Evolutionary conservation across 768 basidiomycete species (phyloP).

Genomic region (Guyanaporus albipodus): DNA sequence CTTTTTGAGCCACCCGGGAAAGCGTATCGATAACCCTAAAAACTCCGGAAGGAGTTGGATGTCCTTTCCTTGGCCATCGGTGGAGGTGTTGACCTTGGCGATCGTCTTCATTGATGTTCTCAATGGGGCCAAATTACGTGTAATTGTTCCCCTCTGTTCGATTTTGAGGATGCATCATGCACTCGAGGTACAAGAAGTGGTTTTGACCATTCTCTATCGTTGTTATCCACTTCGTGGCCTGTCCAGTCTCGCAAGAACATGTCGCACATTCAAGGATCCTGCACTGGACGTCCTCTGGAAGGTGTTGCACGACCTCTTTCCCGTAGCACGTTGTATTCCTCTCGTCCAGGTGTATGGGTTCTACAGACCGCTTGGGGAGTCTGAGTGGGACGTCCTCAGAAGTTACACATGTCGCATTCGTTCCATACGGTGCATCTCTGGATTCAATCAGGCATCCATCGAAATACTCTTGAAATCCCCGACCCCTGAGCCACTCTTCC

Average conservation of each 20-base stretch:
- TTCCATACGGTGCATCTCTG: neutral
- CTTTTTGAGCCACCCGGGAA: too few species aligned
- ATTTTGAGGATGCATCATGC: neutral
- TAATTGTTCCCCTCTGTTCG: too few species aligned
- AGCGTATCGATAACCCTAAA: too few species aligned
- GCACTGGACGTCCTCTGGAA: neutral
- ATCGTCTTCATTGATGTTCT: too few species aligned
- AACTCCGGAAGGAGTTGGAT: too few species aligned
- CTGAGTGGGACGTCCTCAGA: neutral
- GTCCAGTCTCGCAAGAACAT: neutral
- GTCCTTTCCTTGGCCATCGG: too few species aligned
- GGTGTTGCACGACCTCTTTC: neutral
- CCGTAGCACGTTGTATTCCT: neutral
- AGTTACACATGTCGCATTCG: neutral
- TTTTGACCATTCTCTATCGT: neutral
- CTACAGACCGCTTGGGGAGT: neutral
- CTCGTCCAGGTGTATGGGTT: neutral
- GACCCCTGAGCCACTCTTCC: neutral
- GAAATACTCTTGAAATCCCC: neutral
- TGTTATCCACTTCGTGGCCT: neutral
- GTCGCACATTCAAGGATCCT: neutral
- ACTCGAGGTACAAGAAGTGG: neutral
- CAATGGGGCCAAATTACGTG: too few species aligned
- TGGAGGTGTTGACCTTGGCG: too few species aligned
- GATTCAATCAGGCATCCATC: neutral